Base-by-base conservation (phyloP, 1,284 basidiomycete genomes). In the Cryptococcus jaspeensis region DNA sequence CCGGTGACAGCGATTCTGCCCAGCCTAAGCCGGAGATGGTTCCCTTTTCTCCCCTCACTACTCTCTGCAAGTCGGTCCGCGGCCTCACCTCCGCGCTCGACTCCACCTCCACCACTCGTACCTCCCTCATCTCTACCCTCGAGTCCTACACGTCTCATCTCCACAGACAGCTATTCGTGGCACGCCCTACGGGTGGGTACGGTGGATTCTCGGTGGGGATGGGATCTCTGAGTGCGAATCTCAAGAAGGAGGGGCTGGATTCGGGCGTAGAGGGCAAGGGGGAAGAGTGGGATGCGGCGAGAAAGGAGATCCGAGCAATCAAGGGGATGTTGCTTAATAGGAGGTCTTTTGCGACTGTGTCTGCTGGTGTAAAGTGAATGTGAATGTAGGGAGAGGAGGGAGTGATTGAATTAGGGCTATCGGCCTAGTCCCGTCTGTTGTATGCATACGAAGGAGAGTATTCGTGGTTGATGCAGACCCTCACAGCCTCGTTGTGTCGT, bases 291-390 rank as follows among this genome's bases (percentile, higher is more conserved):
- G 75, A 78, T 57, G 64, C 62, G 32, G 69, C 74, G 28, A 66
- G 74, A 50, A 73, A 72, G 55, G 76, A 78, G 56, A 63, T 78
- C 16, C 67, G 76, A 51, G 72, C 69, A 8, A 67, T 78, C 55
- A 77, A 78, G 61, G 76, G 76, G n/a, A 46, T 77, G 38, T 61
- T 78, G 52, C 62, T 78, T 51, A 75, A 72, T 54, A 58, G 76
- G 56, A 70, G 71, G 50, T 66, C 67, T 55, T 72, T 72, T 57
- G 52, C 55, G 4, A 39, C 51, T 15, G 35, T 36, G 12, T 28
- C 11, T 3, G 13, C 16, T 40, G 25, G 40, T n/a, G 40, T 15
- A 22, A 39, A 23, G 22, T 37, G 11, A 8, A 37, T 11, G 2
- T 8, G 37, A 13, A 18, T 18, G 11, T n/a, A 18, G 28, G 48